Evolutionary conservation across 2,329 filamentous ascomycete species (phyloP), one percentile per base, ranked within the genome.

Genomic region (Malbranchea cinnamomea): DNA sequence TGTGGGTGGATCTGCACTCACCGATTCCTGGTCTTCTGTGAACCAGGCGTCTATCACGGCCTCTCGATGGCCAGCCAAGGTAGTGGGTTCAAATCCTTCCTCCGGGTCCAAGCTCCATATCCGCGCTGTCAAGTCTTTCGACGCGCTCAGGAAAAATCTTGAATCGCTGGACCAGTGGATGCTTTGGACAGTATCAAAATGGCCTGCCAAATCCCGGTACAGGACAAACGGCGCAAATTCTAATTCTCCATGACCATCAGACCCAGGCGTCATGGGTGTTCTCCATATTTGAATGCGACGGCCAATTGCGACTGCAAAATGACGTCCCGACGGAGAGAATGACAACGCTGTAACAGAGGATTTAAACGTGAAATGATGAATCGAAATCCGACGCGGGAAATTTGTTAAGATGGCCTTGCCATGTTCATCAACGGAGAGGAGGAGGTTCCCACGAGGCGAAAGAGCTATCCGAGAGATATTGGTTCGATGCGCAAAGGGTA

Each of bases 151-250:
- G 53, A 98, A 87, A 63, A 98, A 98, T 15, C 89, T 70, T 8
- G 87, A 94, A 58, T 98, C 91, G 53, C 74, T 78, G 6, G 89
- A 95, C 89, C 91, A 98, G 50, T 92, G 78, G 32, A 98, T 79
- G 51, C 76, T 77, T 39, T 75, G 73, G 8, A 95, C 78, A 10
- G 69, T 70, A 52, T 95, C 89, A 45, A 89, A 92, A 53, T 98
- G 89, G 0, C 81, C 83, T 1, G 74, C 75, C 44, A 92, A 83
- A 30, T 78, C 78, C 41, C 84, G 74, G 57, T 95, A 81, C 41
- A 79, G 68, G 27, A 94, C 76, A 46, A 98, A 98, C 0, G 89
- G 89, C 12, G 89, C 85, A 56, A 94, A 98, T 45, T 95, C 85
- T 32, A 95, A 65, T 39, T 85, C 82, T 36, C 83, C 85, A 37